Conservation (phyloP, 192 early-diverging fungal species). For the Oehlia diaphana region DNA sequence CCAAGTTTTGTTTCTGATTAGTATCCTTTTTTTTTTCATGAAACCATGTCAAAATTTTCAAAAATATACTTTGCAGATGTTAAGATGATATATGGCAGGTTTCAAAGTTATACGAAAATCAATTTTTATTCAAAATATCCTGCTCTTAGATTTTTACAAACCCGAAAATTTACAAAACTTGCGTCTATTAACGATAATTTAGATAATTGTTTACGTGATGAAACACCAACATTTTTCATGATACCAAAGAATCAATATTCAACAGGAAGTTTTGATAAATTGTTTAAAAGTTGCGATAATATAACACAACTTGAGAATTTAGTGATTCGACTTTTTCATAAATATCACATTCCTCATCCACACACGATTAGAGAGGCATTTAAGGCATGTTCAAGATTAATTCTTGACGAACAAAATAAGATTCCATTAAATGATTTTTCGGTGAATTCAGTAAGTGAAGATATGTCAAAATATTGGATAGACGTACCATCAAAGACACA, state of each 20-base stretch:
- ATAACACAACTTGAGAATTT: conserved; percentile 9
- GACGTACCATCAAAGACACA: background rate
- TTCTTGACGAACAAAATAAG: background rate
- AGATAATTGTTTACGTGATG: no score
- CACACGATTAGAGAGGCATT: background rate
- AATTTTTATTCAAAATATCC: background rate
- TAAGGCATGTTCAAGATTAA: conserved; percentile 12
- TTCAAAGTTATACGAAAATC: background rate
- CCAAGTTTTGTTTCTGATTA: no score
- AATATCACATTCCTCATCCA: background rate
- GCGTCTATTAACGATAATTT: background rate
- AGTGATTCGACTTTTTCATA: conserved; percentile 9
- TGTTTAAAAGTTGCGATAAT: background rate
- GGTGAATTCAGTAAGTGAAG: background rate
- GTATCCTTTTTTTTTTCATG: background rate
- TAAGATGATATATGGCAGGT: background rate
- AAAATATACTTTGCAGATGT: background rate
- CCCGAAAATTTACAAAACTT: background rate
- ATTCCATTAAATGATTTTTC: background rate
- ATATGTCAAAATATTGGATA: conserved; percentile 16
- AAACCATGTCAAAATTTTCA: background rate
- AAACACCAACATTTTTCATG: background rate
- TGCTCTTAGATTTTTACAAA: background rate
- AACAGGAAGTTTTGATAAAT: background rate
- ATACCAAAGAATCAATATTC: background rate